Evolutionary conservation across 345 rosid species (phyloP), one percentile per base, ranked within the genome.

Genomic region (Passiflora organensis): DNA sequence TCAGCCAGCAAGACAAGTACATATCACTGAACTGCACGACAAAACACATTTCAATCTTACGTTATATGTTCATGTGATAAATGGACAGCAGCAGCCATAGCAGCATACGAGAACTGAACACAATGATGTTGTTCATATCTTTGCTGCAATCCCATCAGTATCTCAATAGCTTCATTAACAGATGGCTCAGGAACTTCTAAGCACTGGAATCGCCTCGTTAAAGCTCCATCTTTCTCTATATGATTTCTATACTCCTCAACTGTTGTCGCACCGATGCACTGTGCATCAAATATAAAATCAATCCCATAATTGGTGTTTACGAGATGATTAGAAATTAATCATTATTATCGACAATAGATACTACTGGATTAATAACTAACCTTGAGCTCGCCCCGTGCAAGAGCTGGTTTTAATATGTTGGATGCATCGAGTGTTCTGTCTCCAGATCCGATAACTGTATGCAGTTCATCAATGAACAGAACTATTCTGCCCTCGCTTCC

Each of bases 351-450:
- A n/a, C n/a, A n/a, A n/a, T n/a, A n/a, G n/a, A n/a, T n/a, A n/a
- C n/a, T n/a, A n/a, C n/a, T n/a, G n/a, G n/a, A n/a, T n/a, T n/a
- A n/a, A n/a, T n/a, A n/a, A n/a, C n/a, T n/a, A n/a, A n/a, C n/a
- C n/a, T n/a, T n/a, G n/a, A 94, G 59, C 70, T 94, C 99, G 23
- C 99, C 99, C 11, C 99, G 76, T 66, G 97, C 97, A 65, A 94
- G 90, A 97, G 89, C 89, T 6, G 99, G 99, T 66, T 94, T 94
- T 80, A 94, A 74, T 59, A 94, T 79, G 72, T 89, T 94, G 53
- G 97, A 95, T 12, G 97, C 99, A 76, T 94, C 99, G 97, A 94
- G 85, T 2, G 99, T 96, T 52, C 99, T 97, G 74, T 79, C 85
- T 57, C 99, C 99, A 68, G 99, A 97, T 21, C 99, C 99, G 54